These are phyloP conservation scores for Cryptococcus floricola DNA, from an alignment of 1,284 basidiomycete species.

Conservation along the genomic window DNA sequence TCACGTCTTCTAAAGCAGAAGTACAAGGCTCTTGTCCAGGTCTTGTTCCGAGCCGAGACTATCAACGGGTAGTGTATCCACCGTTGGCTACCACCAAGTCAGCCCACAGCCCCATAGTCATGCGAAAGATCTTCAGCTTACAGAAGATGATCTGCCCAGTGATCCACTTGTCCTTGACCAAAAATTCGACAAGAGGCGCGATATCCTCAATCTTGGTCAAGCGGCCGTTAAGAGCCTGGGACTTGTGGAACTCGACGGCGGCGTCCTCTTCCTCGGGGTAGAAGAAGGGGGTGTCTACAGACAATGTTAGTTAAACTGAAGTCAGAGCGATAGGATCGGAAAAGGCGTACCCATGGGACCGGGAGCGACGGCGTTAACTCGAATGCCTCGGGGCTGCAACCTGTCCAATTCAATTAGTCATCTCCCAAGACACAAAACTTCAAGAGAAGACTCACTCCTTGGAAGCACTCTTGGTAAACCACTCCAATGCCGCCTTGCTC, in stretches of 20 bases:
- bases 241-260: constrained; percentile 4
- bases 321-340: neutral
- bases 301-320: neutral
- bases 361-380: neutral
- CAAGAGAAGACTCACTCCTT: constrained; percentile 8
- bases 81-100: neutral
- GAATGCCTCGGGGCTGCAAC: constrained; percentile 1
- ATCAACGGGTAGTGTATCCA: constrained; percentile 2
- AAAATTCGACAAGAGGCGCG: constrained; percentile 1
- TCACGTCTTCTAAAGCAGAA: neutral
- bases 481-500: constrained; percentile 26
- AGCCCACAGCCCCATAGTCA: neutral
- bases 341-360: neutral
- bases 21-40: neutral
- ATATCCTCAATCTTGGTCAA: constrained; percentile 4
- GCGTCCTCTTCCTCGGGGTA: neutral
- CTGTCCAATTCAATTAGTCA: neutral
- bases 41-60: neutral
- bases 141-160: constrained; percentile 5
- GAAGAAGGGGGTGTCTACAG: constrained; percentile 5
- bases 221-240: neutral
- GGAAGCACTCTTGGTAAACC: constrained; percentile 23
- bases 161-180: constrained; percentile 3
- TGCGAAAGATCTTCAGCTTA: neutral
- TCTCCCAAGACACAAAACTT: too few relatives aligned